Evolutionary conservation across 495 filamentous ascomycete genomes (phyloP), one percentile per base, ranked within the genome.

Genomic region (Aspergillus steynii): DNA sequence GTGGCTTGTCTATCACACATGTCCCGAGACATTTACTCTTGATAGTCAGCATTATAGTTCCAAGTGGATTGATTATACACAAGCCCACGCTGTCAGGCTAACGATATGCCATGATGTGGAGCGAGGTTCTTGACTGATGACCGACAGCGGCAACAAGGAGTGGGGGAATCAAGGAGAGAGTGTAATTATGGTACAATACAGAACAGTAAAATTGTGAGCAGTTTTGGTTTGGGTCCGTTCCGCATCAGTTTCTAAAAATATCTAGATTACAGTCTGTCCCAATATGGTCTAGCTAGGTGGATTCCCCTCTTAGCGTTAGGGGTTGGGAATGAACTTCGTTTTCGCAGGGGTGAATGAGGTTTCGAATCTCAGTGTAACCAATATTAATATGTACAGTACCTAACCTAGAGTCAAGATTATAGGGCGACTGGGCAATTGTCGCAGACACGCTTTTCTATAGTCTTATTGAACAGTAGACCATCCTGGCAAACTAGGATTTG

Each of bases 221-320:
- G 7, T 15, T 46, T 46, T 46, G 42, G 42, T 46, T 46, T 46
- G 42, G 42, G 42, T 15, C 15, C 42, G 42, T 46, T 46, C 42
- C 42, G 42, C 42, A 46, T 46, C 42, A 8, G 42, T 46, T 46
- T 46, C 42, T 46, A 46, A 46, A 46, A 46, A 46, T 46, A 46
- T 15, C 42, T 15, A 46, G 15, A 46, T 46, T 46, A 46, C 42
- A 46, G 42, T 46, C 42, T 46, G 15, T 46, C 42, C 15, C 7
- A 8, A 15, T 46, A 8, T 46, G 42, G 42, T 46, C 7, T 46
- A 15, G 42, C 42, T 7, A 7, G 42, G 42, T 46, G 42, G 42
- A 46, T 46, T 46, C 15, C 15, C 42, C 42, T 46, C 42, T 46
- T 46, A 15, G 42, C 8, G 42, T 46, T 46, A 46, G 42, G 42